A percentile compares a stretch with the other conserved stretches of the same genome.
Conservation (phyloP, 1,139 yeast species). For the Zygosaccharomyces sapae region DNA sequence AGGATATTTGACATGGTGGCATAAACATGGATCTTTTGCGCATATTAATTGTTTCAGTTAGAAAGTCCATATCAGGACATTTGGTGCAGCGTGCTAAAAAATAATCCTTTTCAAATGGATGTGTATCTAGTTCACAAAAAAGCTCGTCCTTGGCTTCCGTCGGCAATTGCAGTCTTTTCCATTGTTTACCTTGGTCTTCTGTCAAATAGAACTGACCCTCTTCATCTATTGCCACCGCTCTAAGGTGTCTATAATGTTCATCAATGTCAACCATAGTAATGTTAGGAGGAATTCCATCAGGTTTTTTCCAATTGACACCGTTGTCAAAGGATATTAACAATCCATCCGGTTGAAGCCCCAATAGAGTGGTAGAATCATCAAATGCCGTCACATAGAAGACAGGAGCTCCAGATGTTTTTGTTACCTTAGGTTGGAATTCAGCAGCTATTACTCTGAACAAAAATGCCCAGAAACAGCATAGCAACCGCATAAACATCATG, state of each 20-base stretch:
- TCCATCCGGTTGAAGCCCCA: conserved; percentile 14
- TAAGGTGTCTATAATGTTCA: conserved; percentile 15
- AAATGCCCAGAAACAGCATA: conserved; percentile 1
- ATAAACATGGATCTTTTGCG: background rate
- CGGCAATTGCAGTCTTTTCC: conserved; percentile 18
- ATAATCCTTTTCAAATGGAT: conserved; percentile 16
- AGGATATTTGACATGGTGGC: conserved; percentile 1
- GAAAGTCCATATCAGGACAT: conserved; percentile 3
- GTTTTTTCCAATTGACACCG: conserved; percentile 28
- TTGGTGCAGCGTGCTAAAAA: conserved; percentile 14
- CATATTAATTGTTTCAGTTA: background rate
- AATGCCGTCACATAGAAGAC: conserved; percentile 18
- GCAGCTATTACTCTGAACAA: conserved; percentile 5
- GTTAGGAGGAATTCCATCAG: conserved; percentile 12
- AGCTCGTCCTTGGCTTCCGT: background rate
- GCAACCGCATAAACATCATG: conserved; percentile 1
- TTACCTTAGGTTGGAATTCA: conserved; percentile 22
- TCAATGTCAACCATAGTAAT: conserved; percentile 18
- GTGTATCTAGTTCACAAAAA: conserved; percentile 12
- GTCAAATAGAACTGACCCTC: conserved; percentile 20
- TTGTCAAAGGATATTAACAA: conserved; percentile 24
- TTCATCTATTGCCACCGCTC: conserved; percentile 23
- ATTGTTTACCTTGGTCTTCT: conserved; percentile 28
- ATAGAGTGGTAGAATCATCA: conserved; percentile 30
- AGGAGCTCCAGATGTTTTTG: conserved; percentile 10